phyloP scores from a whole-genome alignment of 441 rosid genomes.

The Brassica balearica region DNA sequence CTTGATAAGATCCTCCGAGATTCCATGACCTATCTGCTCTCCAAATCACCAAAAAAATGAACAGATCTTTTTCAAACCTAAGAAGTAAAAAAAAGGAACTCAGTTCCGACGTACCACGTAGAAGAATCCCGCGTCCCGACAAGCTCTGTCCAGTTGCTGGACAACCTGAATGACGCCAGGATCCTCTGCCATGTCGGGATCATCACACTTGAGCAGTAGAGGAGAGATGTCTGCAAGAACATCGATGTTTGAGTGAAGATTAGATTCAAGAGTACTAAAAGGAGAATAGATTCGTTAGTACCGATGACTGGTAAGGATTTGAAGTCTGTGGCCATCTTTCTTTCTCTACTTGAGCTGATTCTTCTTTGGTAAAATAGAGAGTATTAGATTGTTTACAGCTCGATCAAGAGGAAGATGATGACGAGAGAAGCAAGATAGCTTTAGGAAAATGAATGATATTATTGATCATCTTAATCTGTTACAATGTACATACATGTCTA shows the following conservation, averaged over 20 bases:
- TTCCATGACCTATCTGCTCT: slow-evolving; percentile 84
- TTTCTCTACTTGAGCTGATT: background rate
- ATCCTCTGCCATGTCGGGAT: slow-evolving; percentile 67
- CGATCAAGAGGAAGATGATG: no score
- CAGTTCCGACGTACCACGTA: slow-evolving; percentile 62
- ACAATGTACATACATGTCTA: no score
- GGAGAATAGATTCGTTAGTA: slow-evolving; percentile 29
- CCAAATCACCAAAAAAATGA: slow-evolving; percentile 23
- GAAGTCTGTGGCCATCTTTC: slow-evolving; percentile 73
- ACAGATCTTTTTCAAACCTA: slow-evolving; percentile 4
- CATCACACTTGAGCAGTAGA: slow-evolving; percentile 62
- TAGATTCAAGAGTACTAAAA: background rate
- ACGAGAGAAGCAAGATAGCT: no score
- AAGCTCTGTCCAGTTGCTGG: slow-evolving; percentile 67
- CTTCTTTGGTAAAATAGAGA: no score
- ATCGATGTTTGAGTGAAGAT: background rate
- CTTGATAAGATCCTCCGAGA: slow-evolving; percentile 62
- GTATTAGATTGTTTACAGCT: no score
- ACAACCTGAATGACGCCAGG: slow-evolving; percentile 63
- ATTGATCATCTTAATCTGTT: no score
- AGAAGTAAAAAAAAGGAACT: background rate
- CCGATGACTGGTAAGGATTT: slow-evolving; percentile 80
- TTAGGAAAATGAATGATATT: no score
- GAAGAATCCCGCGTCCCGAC: slow-evolving; percentile 90
- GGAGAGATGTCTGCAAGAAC: slow-evolving; percentile 65